Evolutionary conservation across 106 monocot genomes (phyloP).

Genomic region (Chionographis japonica): DNA sequence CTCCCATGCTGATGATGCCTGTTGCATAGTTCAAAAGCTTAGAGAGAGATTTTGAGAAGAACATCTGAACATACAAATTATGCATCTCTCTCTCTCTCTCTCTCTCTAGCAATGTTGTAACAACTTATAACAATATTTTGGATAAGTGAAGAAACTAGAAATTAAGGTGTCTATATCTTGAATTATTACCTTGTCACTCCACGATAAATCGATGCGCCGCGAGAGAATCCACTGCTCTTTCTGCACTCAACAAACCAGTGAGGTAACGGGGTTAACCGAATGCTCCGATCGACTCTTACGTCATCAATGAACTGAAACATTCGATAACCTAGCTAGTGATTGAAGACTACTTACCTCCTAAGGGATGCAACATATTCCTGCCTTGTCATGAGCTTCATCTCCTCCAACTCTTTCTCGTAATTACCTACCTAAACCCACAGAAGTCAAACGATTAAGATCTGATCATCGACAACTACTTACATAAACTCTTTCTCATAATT

Average conservation of each 20-base stretch:
- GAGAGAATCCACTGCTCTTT: slow-evolving; percentile 98
- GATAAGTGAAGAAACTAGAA: too few relatives aligned
- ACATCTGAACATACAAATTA: not conserved
- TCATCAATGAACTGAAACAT: too few relatives aligned
- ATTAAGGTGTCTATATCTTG: too few relatives aligned
- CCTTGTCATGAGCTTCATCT: slow-evolving; percentile 99
- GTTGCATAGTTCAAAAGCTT: not conserved
- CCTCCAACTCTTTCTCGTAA: slow-evolving; percentile 93
- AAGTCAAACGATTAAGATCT: not conserved
- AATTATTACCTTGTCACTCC: slow-evolving; percentile 82
- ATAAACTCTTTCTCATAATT: too few relatives aligned
- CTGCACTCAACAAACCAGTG: slow-evolving; percentile 31
- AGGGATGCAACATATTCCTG: slow-evolving; percentile 97
- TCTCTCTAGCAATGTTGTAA: too few relatives aligned
- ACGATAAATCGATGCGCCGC: slow-evolving; percentile 93
- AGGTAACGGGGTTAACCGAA: too few relatives aligned
- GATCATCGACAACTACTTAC: not conserved
- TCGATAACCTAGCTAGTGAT: too few relatives aligned
- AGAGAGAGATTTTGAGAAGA: too few relatives aligned
- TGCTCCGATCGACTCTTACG: too few relatives aligned
- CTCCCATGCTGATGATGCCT: slow-evolving; percentile 99
- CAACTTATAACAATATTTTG: too few relatives aligned
- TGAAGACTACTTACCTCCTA: slow-evolving; percentile 48
- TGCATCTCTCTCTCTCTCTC: too few relatives aligned
- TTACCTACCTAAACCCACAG: slow-evolving; percentile 52